Evolutionary conservation across 345 rosid genomes (phyloP), one percentile per base, ranked within the genome.

Genomic region (Pistacia integerrima): DNA sequence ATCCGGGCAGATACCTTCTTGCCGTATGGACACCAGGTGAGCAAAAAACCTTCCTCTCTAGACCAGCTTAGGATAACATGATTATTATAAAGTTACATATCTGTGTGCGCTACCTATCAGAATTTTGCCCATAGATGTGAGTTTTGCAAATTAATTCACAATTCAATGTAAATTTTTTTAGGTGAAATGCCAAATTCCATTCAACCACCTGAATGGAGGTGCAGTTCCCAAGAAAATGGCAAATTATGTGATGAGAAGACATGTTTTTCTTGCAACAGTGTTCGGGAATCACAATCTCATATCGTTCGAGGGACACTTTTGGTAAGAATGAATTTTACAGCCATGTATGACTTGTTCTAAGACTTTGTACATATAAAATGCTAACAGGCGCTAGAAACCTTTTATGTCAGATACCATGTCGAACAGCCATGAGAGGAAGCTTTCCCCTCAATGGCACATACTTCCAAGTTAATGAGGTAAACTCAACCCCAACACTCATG

Each of bases 11-110:
- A 25, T 97, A 94, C 77, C 90, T 94, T 74, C 94, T 97, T 62
- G 98, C 99, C 59, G 89, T 94, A 81, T 97, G 99, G 99, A 89
- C 97, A 70, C 99, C 99, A 85, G 99, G 99, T 92, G 75, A 76
- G 77, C 54, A 4, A 54, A 69, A 72, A 33, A 30, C 55, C 67
- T 38, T 55, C 51, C 17, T 16, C 36, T 63, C 55, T 46, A 57
- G 8, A 52, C 16, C n/a, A 54, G 46, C 69, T 66, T 66, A 59
- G 28, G 41, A 28, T 13, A 66, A 77, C 70, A 74, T 41, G 8
- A 14, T 22, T 61, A 61, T 49, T 6, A 12, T 61, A 8, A 28
- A 73, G 17, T 41, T 11, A 41, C 8, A 25, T 25, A 25, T 25
- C 10, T 41, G 46, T 41, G 46, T 5, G 46, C 0, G 46, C 46